phyloP scores from a whole-genome alignment of 148 eudicot species.

The Salicornia ramosissima region DNA sequence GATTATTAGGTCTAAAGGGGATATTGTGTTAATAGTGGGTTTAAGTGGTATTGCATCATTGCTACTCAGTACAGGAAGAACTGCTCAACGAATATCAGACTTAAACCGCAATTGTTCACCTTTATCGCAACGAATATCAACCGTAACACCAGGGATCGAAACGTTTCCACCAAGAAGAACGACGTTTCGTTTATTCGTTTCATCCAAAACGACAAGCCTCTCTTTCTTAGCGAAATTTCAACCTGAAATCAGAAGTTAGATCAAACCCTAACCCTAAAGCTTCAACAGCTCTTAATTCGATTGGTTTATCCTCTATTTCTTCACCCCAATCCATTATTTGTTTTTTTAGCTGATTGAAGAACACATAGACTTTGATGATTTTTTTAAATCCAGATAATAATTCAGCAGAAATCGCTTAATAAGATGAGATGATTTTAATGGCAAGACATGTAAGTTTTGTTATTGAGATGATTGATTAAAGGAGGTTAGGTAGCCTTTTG shows the following conservation, averaged over 20 bases:
- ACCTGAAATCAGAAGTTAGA: conserved; percentile 74
- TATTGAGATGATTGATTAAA: no score
- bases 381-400: not conserved
- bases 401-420: not conserved
- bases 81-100: conserved; percentile 88
- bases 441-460: no score
- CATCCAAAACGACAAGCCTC: conserved; percentile 61
- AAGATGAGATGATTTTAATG: not conserved
- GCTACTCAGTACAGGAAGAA: no score
- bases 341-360: not conserved
- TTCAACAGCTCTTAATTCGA: conserved; percentile 54
- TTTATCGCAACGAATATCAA: conserved; percentile 75
- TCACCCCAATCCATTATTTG: conserved; percentile 16
- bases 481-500: no score
- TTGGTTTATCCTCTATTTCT: conserved; percentile 27
- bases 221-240: conserved; percentile 69
- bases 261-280: conserved; percentile 88
- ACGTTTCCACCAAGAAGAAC: conserved; percentile 54
- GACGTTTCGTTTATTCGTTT: conserved; percentile 48
- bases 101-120: conserved; percentile 88
- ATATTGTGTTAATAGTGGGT: no score
- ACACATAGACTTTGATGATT: not conserved
- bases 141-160: conserved; percentile 51
- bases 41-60: no score
- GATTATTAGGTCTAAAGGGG: no score